Conservation (phyloP, 2,329 filamentous ascomycete species). For the Pyricularia sp. region DNA sequence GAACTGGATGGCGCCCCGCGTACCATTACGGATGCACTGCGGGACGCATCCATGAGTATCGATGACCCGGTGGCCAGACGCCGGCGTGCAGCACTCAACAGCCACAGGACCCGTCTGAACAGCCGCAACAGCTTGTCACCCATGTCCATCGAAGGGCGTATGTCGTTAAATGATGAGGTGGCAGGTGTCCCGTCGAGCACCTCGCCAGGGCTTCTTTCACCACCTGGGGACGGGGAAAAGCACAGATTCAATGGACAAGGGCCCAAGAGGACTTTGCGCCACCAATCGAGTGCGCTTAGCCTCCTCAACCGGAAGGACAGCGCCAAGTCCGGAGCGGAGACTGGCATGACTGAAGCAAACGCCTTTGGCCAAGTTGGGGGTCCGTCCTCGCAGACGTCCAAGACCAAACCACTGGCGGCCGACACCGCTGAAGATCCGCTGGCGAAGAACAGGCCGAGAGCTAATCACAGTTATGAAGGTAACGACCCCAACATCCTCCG, state of each 20-base stretch:
- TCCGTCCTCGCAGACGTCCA: slow-evolving; percentile 28
- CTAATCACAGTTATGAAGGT: slow-evolving; percentile 77
- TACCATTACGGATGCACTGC: slow-evolving; percentile 81
- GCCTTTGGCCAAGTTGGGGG: slow-evolving; percentile 52
- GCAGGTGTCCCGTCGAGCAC: slow-evolving; percentile 15
- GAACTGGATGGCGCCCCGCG: slow-evolving; percentile 31
- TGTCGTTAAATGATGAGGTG: slow-evolving; percentile 19
- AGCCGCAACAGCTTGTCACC: slow-evolving; percentile 26
- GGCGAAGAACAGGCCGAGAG: neutral
- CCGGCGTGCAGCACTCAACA: slow-evolving; percentile 41
- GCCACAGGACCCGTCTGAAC: slow-evolving; percentile 34
- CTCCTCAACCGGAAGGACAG: slow-evolving; percentile 50
- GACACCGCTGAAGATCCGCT: slow-evolving; percentile 32
- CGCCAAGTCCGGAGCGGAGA: slow-evolving; percentile 49
- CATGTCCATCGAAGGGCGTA: slow-evolving; percentile 24
- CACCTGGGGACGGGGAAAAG: slow-evolving; percentile 19
- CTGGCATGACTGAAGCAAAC: slow-evolving; percentile 47
- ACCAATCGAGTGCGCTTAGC: slow-evolving; percentile 50
- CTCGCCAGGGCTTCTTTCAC: slow-evolving; percentile 13
- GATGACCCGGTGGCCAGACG: slow-evolving; percentile 54
- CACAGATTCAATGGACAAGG: slow-evolving; percentile 22
- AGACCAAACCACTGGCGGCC: slow-evolving; percentile 13
- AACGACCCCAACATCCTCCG: slow-evolving; percentile 60
- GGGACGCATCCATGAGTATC: slow-evolving; percentile 86
- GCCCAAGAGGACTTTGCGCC: slow-evolving; percentile 36